phyloP scores from a whole-genome alignment of 768 basidiomycete genomes.

The Leccinum pellstonianum region DNA sequence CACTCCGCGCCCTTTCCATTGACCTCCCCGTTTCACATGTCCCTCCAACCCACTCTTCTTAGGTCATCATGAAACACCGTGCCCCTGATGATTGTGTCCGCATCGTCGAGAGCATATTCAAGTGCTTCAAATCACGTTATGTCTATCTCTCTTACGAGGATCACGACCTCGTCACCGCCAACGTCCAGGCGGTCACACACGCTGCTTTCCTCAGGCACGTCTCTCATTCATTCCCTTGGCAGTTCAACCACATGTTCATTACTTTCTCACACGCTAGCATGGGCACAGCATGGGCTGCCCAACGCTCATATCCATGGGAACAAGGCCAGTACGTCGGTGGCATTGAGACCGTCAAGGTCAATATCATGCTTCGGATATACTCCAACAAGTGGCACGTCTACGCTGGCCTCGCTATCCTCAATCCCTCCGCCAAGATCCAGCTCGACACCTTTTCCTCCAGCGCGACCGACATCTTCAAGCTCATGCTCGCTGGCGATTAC shows the following conservation, averaged over 20 bases:
- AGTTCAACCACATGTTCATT: constrained; percentile 5
- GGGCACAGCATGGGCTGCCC: constrained; percentile 93
- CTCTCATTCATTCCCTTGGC: not conserved
- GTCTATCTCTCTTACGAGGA: constrained; percentile 96
- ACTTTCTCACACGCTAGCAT: constrained; percentile 54
- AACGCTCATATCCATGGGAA: constrained; percentile 90
- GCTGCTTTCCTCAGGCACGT: constrained; percentile 91
- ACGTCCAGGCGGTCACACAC: constrained; percentile 97
- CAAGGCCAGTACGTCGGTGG: constrained; percentile 93
- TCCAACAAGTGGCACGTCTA: constrained; percentile 99
- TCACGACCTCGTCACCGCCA: constrained; percentile 94
- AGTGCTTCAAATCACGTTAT: constrained; percentile 76
- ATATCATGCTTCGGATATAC: constrained; percentile 95
- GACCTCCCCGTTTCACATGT: not conserved
- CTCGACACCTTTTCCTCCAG: constrained; percentile 90
- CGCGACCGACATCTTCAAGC: constrained; percentile 88
- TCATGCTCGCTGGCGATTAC: constrained; percentile 74
- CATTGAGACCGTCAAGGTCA: constrained; percentile 95
- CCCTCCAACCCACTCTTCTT: constrained; percentile 1
- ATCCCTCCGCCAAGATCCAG: constrained; percentile 83
- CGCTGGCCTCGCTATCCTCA: constrained; percentile 96
- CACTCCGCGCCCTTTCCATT: not conserved
- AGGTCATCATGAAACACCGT: constrained; percentile 90
- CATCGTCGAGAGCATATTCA: constrained; percentile 81
- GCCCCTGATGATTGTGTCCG: constrained; percentile 68